Evolutionary conservation across 352 stramenopile genomes (phyloP).

Genomic region (Saprolegnia parasitica): DNA sequence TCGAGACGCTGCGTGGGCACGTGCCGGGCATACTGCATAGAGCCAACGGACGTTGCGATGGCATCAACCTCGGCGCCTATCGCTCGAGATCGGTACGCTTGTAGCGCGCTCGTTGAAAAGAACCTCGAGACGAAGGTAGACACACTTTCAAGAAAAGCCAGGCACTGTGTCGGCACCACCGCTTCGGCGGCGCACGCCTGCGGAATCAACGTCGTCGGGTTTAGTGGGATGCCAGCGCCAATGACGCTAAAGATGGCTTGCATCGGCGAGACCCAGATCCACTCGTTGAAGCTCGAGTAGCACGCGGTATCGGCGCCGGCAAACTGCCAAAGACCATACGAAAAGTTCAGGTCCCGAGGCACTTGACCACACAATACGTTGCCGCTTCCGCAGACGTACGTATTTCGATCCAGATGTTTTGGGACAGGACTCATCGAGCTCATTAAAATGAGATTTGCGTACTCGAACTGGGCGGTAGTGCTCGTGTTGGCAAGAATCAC

Average conservation of each 20-base stretch:
- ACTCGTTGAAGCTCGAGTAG: neutral
- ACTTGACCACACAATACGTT: neutral
- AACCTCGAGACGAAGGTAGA: neutral
- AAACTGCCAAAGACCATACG: neutral
- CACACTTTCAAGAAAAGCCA: neutral
- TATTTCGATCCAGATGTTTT: neutral
- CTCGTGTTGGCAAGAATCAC: neutral
- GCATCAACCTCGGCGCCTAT: neutral
- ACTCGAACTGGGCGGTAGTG: neutral
- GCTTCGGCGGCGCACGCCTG: neutral
- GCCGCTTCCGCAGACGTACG: neutral
- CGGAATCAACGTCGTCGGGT: neutral
- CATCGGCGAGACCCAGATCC: neutral
- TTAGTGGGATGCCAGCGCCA: neutral
- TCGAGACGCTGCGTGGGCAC: neutral
- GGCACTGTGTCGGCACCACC: too few species aligned
- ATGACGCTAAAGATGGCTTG: neutral
- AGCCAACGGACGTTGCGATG: neutral
- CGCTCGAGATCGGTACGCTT: neutral
- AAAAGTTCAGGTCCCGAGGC: neutral
- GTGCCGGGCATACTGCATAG: neutral
- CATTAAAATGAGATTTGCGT: neutral
- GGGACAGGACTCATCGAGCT: constrained; percentile 6
- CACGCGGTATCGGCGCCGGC: neutral
- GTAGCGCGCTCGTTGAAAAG: neutral